These are phyloP conservation scores for Fusarium liriodendri DNA, from an alignment of 2,329 filamentous ascomycete species.

Conservation along the genomic window DNA sequence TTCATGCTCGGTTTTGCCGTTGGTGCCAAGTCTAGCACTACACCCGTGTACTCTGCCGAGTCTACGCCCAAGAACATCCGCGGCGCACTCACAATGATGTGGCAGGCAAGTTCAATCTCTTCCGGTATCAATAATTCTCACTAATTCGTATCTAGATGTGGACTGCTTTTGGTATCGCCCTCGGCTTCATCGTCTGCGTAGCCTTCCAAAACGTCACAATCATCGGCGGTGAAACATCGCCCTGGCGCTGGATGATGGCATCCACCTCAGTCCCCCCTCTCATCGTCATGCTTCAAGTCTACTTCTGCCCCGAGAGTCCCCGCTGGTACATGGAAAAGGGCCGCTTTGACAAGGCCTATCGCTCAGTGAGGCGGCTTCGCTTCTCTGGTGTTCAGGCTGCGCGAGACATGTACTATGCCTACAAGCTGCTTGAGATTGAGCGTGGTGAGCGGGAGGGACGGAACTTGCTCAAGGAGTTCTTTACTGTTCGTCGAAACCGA, in stretches of 20 bases:
- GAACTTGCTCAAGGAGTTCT: slow-evolving; percentile 51
- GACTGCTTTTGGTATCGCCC: slow-evolving; percentile 52
- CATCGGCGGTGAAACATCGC: slow-evolving; percentile 49
- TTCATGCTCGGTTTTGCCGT: slow-evolving; percentile 52
- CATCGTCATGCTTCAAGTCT: slow-evolving; percentile 63
- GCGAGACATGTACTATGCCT: slow-evolving; percentile 63
- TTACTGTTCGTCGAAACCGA: slow-evolving; percentile 51
- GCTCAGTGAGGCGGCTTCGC: slow-evolving; percentile 58
- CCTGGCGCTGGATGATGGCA: slow-evolving; percentile 56
- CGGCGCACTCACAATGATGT: slow-evolving; percentile 54
- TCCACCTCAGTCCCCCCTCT: slow-evolving; percentile 66
- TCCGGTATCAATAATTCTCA: neutral
- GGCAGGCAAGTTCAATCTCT: slow-evolving; percentile 36
- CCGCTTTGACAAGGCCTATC: slow-evolving; percentile 56
- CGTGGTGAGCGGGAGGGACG: slow-evolving; percentile 42
- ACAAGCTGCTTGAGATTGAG: slow-evolving; percentile 51
- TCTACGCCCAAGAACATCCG: slow-evolving; percentile 53
- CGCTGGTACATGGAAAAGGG: slow-evolving; percentile 66
- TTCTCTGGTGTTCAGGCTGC: slow-evolving; percentile 61
- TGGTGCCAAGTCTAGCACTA: slow-evolving; percentile 51
- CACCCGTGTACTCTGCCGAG: slow-evolving; percentile 51
- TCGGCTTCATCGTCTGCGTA: slow-evolving; percentile 53
- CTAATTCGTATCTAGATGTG: slow-evolving; percentile 31
- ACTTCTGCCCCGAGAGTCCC: slow-evolving; percentile 65
- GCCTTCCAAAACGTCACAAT: slow-evolving; percentile 45